phyloP scores from a whole-genome alignment of 2,329 filamentous ascomycete species.

The Microcera coccophila region DNA sequence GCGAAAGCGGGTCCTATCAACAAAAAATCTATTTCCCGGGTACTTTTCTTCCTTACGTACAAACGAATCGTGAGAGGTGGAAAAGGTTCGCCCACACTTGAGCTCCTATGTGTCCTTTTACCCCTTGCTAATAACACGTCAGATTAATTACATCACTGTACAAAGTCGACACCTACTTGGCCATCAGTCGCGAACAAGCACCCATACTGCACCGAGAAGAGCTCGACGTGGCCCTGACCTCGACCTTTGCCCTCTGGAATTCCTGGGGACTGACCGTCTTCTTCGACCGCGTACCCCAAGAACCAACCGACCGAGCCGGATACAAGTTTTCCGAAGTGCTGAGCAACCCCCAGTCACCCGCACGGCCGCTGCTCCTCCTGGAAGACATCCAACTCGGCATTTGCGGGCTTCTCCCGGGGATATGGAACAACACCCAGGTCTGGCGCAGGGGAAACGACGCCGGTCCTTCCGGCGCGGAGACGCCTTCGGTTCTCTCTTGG shows the following conservation, averaged over 20 bases:
- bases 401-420: constrained; percentile 27
- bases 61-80: constrained; percentile 31
- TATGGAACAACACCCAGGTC: constrained; percentile 31
- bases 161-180: constrained; percentile 39
- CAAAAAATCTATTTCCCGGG: constrained; percentile 34
- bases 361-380: constrained; percentile 26
- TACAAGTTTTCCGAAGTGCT: constrained; percentile 31
- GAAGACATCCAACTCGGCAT: constrained; percentile 35
- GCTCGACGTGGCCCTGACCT: constrained; percentile 33
- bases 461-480: constrained; percentile 4
- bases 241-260: constrained; percentile 36
- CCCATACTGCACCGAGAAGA: constrained; percentile 34
- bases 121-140: neutral
- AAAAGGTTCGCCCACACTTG: constrained; percentile 28
- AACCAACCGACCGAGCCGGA: constrained; percentile 30
- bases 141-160: constrained; percentile 35
- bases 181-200: constrained; percentile 29
- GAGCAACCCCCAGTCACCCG: constrained; percentile 24
- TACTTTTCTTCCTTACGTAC: constrained; percentile 35
- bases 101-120: neutral
- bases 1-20: constrained; percentile 33
- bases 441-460: constrained; percentile 19
- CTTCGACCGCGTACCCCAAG: constrained; percentile 30
- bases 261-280: constrained; percentile 35
- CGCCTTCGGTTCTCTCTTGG: constrained; percentile 18